Evolutionary conservation across 345 rosid genomes (phyloP).

Genomic region (Capsella bursapastoris): DNA sequence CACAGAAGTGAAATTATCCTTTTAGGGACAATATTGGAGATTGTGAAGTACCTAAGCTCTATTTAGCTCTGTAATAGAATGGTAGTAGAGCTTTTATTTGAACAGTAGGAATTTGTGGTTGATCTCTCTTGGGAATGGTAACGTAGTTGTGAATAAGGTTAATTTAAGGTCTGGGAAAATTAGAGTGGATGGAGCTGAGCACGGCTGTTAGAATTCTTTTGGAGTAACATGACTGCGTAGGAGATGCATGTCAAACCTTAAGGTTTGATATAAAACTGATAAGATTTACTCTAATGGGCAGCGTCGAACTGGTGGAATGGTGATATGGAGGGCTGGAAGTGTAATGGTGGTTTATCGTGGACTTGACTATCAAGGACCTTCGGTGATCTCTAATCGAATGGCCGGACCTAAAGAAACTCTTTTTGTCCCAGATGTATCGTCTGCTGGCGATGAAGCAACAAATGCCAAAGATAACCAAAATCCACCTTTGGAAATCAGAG

Average conservation of each 20-base stretch:
- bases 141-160: conserved; percentile 16
- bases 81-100: background rate
- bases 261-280: conserved; percentile 26
- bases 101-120: background rate
- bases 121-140: conserved; percentile 15
- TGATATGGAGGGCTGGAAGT: conserved; percentile 98
- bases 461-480: conserved; percentile 44
- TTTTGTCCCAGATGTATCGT: conserved; percentile 77
- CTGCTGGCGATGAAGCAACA: conserved; percentile 46
- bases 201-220: background rate
- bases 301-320: conserved; percentile 97
- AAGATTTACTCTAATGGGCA: conserved; percentile 55
- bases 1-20: background rate
- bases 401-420: conserved; percentile 55
- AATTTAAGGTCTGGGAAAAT: background rate
- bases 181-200: conserved; percentile 24
- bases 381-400: conserved; percentile 46
- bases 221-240: conserved; percentile 27
- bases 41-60: background rate
- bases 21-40: conserved; percentile 3
- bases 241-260: conserved; percentile 35
- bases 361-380: conserved; percentile 72
- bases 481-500: conserved; percentile 48
- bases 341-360: conserved; percentile 95
- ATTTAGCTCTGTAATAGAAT: conserved; percentile 15